Percentiles rank a stretch among this genome's conserved stretches.
phyloP scores from a whole-genome alignment of 441 rosid species.

The Mallotus japonicus region DNA sequence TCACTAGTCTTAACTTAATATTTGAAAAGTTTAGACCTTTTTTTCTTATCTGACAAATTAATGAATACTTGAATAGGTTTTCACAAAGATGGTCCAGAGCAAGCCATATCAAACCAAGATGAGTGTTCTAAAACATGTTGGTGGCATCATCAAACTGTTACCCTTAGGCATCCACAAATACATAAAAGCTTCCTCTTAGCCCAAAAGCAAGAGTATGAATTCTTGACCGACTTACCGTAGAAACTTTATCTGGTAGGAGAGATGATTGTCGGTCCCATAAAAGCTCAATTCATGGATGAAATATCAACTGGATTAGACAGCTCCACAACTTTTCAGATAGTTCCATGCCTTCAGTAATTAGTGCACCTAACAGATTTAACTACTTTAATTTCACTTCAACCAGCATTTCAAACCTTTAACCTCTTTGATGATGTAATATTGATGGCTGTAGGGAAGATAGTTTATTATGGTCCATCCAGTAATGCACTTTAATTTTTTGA shows the following conservation, averaged over 20 bases:
- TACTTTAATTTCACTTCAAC: constrained; percentile 39
- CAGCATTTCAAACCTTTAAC: constrained; percentile 42
- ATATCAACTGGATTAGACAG: constrained; percentile 48
- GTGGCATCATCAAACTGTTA: constrained; percentile 42
- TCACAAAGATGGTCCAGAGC: background rate
- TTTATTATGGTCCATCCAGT: constrained; percentile 40
- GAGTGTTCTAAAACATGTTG: constrained; percentile 39
- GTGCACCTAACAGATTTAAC: constrained; percentile 42
- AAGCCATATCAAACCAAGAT: constrained; percentile 30
- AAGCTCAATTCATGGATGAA: constrained; percentile 38
- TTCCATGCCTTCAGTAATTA: constrained; percentile 37
- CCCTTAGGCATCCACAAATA: too few species aligned
- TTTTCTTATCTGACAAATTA: background rate
- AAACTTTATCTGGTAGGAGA: constrained; percentile 33
- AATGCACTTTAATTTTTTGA: constrained; percentile 30
- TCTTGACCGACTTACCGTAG: background rate
- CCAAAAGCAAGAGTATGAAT: background rate
- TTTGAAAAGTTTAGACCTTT: background rate
- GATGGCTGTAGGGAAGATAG: constrained; percentile 37
- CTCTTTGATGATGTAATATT: constrained; percentile 43
- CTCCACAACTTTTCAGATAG: constrained; percentile 44
- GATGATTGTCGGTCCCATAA: constrained; percentile 43
- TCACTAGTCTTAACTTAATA: background rate
- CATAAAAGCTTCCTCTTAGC: too few species aligned
- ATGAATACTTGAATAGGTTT: background rate